These are phyloP conservation scores for Solanum pennellii DNA, from an alignment of 257 asterid species.

Conservation along the genomic window DNA sequence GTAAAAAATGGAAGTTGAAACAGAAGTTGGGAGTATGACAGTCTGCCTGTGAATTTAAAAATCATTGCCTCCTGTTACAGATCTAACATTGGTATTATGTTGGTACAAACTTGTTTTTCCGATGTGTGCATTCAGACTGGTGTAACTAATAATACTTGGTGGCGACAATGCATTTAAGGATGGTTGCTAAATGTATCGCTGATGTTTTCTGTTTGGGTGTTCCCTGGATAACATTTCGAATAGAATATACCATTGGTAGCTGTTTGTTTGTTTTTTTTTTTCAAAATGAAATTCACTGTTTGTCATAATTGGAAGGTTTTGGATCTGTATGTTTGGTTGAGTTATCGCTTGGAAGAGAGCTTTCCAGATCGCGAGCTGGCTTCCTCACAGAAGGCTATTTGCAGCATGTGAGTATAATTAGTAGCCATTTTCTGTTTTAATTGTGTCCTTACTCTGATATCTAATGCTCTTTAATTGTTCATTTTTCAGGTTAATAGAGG, in stretches of 20 bases:
- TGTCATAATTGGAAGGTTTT: slow-evolving; percentile 46
- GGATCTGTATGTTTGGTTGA: slow-evolving; percentile 86
- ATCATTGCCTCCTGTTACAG: neutral
- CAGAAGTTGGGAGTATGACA: neutral
- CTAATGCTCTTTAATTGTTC: neutral
- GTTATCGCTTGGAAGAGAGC: slow-evolving; percentile 75
- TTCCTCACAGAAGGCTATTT: slow-evolving; percentile 71
- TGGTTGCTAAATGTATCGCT: neutral
- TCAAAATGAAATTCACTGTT: neutral
- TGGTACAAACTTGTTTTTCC: neutral
- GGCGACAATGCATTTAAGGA: neutral
- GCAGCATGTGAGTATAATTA: slow-evolving; percentile 62
- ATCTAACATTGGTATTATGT: neutral
- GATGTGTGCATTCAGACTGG: neutral
- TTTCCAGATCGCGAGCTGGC: slow-evolving; percentile 92
- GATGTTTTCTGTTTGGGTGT: neutral
- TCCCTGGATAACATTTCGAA: neutral
- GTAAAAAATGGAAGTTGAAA: neutral
- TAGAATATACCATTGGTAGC: neutral
- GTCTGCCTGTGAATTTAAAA: neutral
- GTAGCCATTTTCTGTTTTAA: neutral
- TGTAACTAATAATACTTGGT: neutral
- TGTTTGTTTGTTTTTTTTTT: no score
- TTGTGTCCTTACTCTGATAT: neutral
- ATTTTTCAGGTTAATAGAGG: slow-evolving; percentile 70